Evolutionary conservation across 176 grass and related monocot genomes (phyloP), one percentile per base, ranked within the genome.

Genomic region (Paspalum vaginatum): DNA sequence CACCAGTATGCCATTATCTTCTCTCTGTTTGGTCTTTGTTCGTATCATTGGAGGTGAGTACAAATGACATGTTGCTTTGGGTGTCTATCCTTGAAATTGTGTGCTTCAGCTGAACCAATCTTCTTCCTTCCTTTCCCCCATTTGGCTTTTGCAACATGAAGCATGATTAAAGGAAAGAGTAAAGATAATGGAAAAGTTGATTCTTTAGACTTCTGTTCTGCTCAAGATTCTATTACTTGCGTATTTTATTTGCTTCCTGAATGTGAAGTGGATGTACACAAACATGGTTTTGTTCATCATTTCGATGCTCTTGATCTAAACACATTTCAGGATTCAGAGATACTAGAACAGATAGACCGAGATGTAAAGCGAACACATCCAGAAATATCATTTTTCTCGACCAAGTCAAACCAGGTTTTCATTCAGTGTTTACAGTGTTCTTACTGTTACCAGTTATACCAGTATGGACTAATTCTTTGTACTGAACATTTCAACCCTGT

Each of bases 321-420:
- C 32, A 57, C 77, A 12, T 70, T 74, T 65, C 93, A 98, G 92
- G 88, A 95, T 79, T 83, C 86, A 42, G 95, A 98, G 61, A 93
- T 98, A 70, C 59, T 85, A 22, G 95, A 95, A 78, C 95, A 98
- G 83, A 95, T 98, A 72, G 90, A 95, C 53, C 92, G 90, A 81
- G 95, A 98, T 85, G 90, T 98, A 44, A 83, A 91, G 26, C 82
- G 95, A 79, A 98, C 95, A 20, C 88, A 98, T 95, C 92, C 92
- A 75, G 95, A 95, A 57, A 90, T 93, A 6, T 37, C 80, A 0
- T 95, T 98, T 72, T 98, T 98, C 85, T 87, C 90, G 77, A 55
- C 80, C 70, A 85, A 84, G 77, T 80, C 87, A 48, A 94, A 92
- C 58, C 90, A 78, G 88, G 92, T 91, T 82, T 21, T 5, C 38